Base-by-base conservation (phyloP, 345 rosid genomes). In the Citrus cavaleriei region DNA sequence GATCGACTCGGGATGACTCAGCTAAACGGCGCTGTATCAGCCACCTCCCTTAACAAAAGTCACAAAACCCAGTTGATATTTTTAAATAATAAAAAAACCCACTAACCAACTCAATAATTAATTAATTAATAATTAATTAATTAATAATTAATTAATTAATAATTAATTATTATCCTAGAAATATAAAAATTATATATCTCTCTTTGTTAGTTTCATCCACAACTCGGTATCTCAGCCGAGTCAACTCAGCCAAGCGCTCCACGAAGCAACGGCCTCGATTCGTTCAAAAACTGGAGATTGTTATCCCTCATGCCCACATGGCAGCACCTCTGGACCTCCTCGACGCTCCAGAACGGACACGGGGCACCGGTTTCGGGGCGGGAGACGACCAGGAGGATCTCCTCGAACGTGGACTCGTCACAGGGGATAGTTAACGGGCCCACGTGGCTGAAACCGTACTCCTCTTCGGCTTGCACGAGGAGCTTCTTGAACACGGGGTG, bases 401-500 rank as follows among this genome's bases (percentile, higher is more conserved):
- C 94, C 59, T 95, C 99, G 74, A 95, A 93, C n/a, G 87, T 72
- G 2, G 88, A 82, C 81, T 93, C 99, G 55, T 93, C 95, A 32
- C 99, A 96, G 10, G 99, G 98, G 76, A 96, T 81, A 3, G 91
- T 86, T 24, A 96, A 77, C 28, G 90, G 97, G 21, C 99, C 99
- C 1, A 27, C 79, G 83, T 86, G 85, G 16, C 75, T 72, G 92
- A 94, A 96, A 0, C 99, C 99, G 79, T 86, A 93, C 87, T 89
- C 97, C 75, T 96, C 99, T 82, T 93, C 99, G 24, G 97, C 92
- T 28, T 85, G 84, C 7, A 85, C 85, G 35, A 96, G 90, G 25
- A 96, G 91, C 1, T 81, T 78, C 64, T 82, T 79, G 85, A 96
- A 94, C 49, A 91, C 85, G 2, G 98, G 99, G 78, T 94, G 97